Conservation (phyloP, 257 asterid genomes). For the Plantago elongata region DNA sequence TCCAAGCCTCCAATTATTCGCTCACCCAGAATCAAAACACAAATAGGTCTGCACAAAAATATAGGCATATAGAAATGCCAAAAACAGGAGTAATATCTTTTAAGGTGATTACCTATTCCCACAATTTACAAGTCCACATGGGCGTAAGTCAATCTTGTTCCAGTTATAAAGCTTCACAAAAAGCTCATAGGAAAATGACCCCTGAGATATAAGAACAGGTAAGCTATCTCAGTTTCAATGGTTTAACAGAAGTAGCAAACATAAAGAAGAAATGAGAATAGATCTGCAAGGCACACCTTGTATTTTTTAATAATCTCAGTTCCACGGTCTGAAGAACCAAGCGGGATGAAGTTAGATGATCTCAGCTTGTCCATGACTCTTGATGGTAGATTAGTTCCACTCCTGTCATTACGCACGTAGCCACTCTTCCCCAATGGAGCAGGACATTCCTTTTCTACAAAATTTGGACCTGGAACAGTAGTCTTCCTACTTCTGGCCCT, state of each 20-base stretch:
- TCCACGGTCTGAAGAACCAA: conserved; percentile 31
- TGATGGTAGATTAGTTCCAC: conserved; percentile 32
- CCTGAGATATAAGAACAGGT: conserved; percentile 44
- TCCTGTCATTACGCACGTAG: conserved; percentile 23
- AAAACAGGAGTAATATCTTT: conserved; percentile 9
- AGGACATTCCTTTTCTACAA: conserved; percentile 25
- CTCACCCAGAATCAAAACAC: no score
- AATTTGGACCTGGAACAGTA: conserved; percentile 23
- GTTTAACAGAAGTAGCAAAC: conserved; percentile 5
- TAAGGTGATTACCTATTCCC: conserved; percentile 67
- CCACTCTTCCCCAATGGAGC: conserved; percentile 26
- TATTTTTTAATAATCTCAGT: conserved; percentile 37
- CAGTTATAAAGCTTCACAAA: conserved; percentile 75
- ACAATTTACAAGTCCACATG: conserved; percentile 71
- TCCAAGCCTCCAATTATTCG: no score
- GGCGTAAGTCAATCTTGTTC: conserved; percentile 56
- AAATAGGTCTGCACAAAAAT: no score
- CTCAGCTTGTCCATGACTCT: conserved; percentile 43
- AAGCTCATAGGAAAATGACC: conserved; percentile 56
- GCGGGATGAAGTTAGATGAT: conserved; percentile 32
- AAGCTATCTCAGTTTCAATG: conserved; percentile 17
- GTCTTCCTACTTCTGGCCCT: conserved; percentile 22
- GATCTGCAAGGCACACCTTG: conserved; percentile 27
- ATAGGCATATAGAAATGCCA: conserved; percentile 7
- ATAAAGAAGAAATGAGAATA: conserved; percentile 10